These are phyloP conservation scores for Podospora sp. DNA, from an alignment of 495 filamentous ascomycete genomes.

Conservation along the genomic window DNA sequence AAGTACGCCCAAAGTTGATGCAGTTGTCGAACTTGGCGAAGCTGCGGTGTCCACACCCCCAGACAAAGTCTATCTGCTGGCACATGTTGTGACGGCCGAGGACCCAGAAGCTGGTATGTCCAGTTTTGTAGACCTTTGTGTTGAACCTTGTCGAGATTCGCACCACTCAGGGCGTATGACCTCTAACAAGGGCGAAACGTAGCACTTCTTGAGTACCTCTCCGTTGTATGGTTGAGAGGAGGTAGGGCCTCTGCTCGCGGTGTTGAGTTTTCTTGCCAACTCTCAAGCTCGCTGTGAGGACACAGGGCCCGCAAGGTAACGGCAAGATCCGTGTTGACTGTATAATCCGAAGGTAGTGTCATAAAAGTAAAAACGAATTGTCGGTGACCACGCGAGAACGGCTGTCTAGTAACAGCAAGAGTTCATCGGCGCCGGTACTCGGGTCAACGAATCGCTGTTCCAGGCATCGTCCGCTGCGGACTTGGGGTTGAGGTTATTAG, in stretches of 20 bases:
- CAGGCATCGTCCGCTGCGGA: conserved; percentile 21
- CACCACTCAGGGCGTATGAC: no score
- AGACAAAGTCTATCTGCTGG: conserved; percentile 32
- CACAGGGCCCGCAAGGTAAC: background rate
- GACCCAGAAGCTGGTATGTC: background rate
- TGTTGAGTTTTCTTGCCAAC: background rate
- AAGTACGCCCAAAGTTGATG: conserved; percentile 26
- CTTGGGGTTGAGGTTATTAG: conserved; percentile 9
- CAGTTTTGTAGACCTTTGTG: no score
- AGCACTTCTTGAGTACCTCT: no score
- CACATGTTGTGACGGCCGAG: conserved; percentile 23
- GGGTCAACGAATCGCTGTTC: conserved; percentile 21
- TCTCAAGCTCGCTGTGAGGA: background rate
- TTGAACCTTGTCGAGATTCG: no score
- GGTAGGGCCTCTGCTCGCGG: background rate
- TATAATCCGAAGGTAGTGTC: background rate
- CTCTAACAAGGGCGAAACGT: no score
- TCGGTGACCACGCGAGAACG: conserved; percentile 25
- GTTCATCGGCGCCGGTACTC: conserved; percentile 24
- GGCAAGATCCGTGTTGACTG: background rate
- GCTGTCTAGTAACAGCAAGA: conserved; percentile 35
- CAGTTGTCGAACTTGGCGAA: conserved; percentile 35
- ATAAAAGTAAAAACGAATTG: background rate
- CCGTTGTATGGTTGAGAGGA: background rate
- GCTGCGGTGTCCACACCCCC: conserved; percentile 30